Conservation (phyloP, 2,329 filamentous ascomycete species). For the Colletotrichum horii region DNA sequence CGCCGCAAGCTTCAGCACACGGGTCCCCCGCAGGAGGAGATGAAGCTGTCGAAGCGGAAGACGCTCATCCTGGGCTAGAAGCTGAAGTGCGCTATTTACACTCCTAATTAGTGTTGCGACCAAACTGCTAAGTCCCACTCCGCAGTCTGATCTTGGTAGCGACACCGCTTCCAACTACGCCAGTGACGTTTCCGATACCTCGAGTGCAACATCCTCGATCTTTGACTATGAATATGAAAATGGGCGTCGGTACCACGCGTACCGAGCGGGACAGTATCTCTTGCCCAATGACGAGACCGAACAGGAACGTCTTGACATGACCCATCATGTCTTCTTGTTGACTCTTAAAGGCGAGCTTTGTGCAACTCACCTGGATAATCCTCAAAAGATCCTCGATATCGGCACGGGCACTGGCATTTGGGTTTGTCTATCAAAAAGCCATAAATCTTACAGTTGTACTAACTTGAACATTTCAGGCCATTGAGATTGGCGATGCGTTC, state of each 20-base stretch:
- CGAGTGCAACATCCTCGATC: constrained; percentile 37
- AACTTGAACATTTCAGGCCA: constrained; percentile 40
- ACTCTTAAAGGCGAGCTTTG: constrained; percentile 39
- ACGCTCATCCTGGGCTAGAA: neutral
- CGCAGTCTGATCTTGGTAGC: neutral
- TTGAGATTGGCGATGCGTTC: constrained; percentile 69
- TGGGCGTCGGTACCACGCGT: constrained; percentile 52
- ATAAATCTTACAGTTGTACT: constrained; percentile 19
- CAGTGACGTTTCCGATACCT: constrained; percentile 21
- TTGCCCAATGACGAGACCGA: constrained; percentile 51
- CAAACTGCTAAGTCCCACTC: neutral
- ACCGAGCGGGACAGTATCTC: constrained; percentile 45
- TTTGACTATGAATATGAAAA: constrained; percentile 42
- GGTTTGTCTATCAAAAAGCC: constrained; percentile 32
- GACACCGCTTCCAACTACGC: constrained; percentile 26
- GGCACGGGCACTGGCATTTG: constrained; percentile 58
- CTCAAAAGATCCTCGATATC: constrained; percentile 43
- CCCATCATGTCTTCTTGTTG: constrained; percentile 40
- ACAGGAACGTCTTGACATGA: constrained; percentile 43
- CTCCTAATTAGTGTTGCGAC: neutral
- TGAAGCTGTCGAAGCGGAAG: neutral
- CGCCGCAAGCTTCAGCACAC: neutral
- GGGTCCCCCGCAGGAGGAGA: neutral
- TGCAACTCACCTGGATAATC: constrained; percentile 41
- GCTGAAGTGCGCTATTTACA: neutral